phyloP scores from a whole-genome alignment of 345 rosid species.

The Brassica napus region Da-Ae NC_063442.1:33176001-33176500 shows the following conservation, averaged over 20 bases:
- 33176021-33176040: neutral
- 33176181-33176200: neutral
- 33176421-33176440: neutral
- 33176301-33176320: neutral
- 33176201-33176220: neutral
- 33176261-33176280: neutral
- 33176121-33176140: neutral
- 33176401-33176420: neutral
- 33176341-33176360: neutral
- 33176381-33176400: neutral
- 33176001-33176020: neutral
- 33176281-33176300: neutral
- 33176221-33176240: neutral
- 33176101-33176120: neutral
- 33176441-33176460: neutral
- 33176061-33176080: neutral
- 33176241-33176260: neutral
- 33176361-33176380: neutral
- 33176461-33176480: neutral
- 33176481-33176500: neutral
- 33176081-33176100: neutral
- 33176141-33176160: neutral
- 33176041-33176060: neutral
- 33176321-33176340: neutral
- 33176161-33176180: neutral